Evolutionary conservation across 148 eudicot genomes (phyloP), one percentile per base, ranked within the genome.

Genomic region (Persicaria tinctoria): DNA sequence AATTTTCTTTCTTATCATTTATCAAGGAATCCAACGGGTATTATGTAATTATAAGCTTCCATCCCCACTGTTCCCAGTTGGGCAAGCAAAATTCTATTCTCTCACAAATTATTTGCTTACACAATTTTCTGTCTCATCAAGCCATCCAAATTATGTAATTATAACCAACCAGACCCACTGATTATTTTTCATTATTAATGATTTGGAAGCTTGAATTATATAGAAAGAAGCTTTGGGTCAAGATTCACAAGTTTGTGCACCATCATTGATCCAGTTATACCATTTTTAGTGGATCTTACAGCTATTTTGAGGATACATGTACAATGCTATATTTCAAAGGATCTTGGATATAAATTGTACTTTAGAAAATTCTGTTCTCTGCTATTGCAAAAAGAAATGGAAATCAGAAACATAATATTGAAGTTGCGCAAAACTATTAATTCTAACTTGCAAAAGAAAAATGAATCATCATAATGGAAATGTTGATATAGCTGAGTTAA

Each of bases 381-480:
- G 68, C 9, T 60, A 23, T 27, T 60, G 68, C 68, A 60, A 60
- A 5, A 60, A 60, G 68, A 60, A 60, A 60, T 20, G 64, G 8
- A 18, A 17, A 7, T 3, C 11, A 5, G 8, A 18, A 7, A 17
- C 18, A 5, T 11, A 60, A 60, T 9, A 14, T 7, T 9, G 8
- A 18, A 57, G 27, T 18, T 6, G 18, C 41, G 23, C 68, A 60
- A 3, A 60, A 60, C 41, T 23, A 60, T 23, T 41, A 59, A 18
- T 59, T 59, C 41, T 8, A 10, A 6, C 10, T 5, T 27, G 44
- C 68, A 6, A 60, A 60, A 20, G 44, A 8, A 60, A 53, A 53
- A 53, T 12, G 56, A 53, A 60, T 23, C 41, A 57, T 8, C 64
- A 16, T 17, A 20, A 57, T 20, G 32, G 64, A 57, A 17, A 18